Conservation (phyloP, 352 stramenopile genomes). For the Globisporangium orthogonon region DNA sequence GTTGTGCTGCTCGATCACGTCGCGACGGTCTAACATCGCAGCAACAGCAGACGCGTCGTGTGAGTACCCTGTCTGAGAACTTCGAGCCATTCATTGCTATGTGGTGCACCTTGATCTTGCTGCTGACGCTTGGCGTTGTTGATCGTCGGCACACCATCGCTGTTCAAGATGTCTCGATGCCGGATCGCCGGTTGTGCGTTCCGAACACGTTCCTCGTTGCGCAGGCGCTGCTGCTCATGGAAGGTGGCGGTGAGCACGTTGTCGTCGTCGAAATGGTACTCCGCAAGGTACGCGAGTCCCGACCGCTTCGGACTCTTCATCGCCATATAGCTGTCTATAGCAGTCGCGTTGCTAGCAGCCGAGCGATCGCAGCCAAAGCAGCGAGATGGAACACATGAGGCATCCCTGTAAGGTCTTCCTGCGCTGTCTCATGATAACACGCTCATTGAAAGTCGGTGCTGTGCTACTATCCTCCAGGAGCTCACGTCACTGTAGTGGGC, state of each 20-base stretch:
- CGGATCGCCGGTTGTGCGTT: conserved; percentile 36
- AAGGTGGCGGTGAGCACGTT: conserved; percentile 51
- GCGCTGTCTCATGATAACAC: too few species aligned
- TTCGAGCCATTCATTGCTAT: not conserved
- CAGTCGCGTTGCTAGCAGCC: too few species aligned
- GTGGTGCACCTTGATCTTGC: conserved; percentile 37
- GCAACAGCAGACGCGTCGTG: too few species aligned
- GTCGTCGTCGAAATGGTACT: conserved; percentile 61
- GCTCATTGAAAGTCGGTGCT: too few species aligned
- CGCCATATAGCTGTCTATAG: not conserved
- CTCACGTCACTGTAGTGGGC: too few species aligned
- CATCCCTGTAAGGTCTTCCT: too few species aligned
- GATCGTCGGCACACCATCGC: conserved; percentile 18
- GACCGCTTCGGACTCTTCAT: conserved; percentile 48
- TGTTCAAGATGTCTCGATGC: conserved; percentile 20
- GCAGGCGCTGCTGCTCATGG: conserved; percentile 37
- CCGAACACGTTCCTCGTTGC: conserved; percentile 37
- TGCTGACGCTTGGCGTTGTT: conserved; percentile 54
- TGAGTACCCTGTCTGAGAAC: not conserved
- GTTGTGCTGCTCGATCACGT: conserved; percentile 47
- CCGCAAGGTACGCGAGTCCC: conserved; percentile 39
- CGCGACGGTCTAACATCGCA: conserved; percentile 28
- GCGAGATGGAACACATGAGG: not conserved
- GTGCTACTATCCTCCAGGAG: too few species aligned
- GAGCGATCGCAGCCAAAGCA: not conserved